phyloP scores from a whole-genome alignment of 441 rosid species.

The Viola pubescens region DNA sequence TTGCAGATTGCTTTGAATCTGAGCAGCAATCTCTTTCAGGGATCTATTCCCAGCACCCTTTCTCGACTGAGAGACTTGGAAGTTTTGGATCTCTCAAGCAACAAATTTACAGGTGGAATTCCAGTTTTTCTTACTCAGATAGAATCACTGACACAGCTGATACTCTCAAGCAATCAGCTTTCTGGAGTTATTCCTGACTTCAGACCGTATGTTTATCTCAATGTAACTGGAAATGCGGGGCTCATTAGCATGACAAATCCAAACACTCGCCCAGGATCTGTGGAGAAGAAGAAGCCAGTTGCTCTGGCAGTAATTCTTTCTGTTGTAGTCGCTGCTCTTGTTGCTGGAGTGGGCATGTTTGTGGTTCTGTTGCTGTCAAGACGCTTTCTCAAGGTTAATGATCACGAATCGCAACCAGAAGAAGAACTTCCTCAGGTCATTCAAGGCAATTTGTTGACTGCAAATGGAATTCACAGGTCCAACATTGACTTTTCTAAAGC shows the following conservation, averaged over 20 bases:
- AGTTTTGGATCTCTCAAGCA: slow-evolving; percentile 64
- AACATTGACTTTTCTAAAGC: slow-evolving; percentile 59
- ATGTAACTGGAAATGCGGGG: slow-evolving; percentile 30
- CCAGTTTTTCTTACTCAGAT: slow-evolving; percentile 27
- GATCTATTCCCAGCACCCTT: slow-evolving; percentile 38
- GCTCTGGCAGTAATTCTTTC: slow-evolving; percentile 27
- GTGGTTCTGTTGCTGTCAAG: slow-evolving; percentile 27
- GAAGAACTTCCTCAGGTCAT: slow-evolving; percentile 46
- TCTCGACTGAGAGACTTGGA: slow-evolving; percentile 35
- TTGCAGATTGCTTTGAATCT: slow-evolving; percentile 73
- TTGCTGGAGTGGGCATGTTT: slow-evolving; percentile 25
- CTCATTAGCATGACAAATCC: slow-evolving; percentile 8
- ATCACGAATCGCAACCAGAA: slow-evolving; percentile 28
- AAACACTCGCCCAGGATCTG: background rate
- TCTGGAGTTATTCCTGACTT: slow-evolving; percentile 41
- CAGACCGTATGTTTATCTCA: slow-evolving; percentile 13
- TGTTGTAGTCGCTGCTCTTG: slow-evolving; percentile 29
- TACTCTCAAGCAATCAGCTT: slow-evolving; percentile 54
- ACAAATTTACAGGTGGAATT: slow-evolving; percentile 44
- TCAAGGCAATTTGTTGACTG: slow-evolving; percentile 48
- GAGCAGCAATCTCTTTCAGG: slow-evolving; percentile 46
- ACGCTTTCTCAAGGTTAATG: slow-evolving; percentile 35
- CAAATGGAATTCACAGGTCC: slow-evolving; percentile 50
- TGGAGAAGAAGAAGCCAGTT: slow-evolving; percentile 22
- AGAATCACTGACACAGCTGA: slow-evolving; percentile 36